Evolutionary conservation across 345 rosid species (phyloP).

Genomic region (Aegle marmelos): DNA sequence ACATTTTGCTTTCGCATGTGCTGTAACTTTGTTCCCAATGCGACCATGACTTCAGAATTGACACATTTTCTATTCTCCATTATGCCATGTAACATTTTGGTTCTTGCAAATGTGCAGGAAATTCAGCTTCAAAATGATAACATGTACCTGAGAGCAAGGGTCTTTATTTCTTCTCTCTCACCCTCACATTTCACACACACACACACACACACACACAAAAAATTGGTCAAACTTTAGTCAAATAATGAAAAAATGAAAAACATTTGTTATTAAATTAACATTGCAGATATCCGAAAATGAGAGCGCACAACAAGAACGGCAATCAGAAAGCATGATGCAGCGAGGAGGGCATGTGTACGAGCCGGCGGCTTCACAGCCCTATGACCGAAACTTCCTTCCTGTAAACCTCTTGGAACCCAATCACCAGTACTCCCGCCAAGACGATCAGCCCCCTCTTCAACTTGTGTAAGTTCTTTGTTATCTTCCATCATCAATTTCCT

Average conservation of each 20-base stretch:
- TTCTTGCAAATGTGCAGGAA: conserved; percentile 43
- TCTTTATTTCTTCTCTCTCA: conserved; percentile 12
- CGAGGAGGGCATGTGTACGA: conserved; percentile 33
- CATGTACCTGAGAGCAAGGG: conserved; percentile 72
- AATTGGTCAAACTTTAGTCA: neutral
- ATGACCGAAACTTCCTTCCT: conserved; percentile 56
- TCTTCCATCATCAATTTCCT: neutral
- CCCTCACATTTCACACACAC: neutral
- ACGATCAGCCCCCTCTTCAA: conserved; percentile 60
- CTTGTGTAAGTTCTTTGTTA: conserved; percentile 51
- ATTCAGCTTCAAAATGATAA: conserved; percentile 81
- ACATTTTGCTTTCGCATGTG: neutral
- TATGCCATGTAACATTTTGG: neutral
- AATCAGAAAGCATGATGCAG: conserved; percentile 35
- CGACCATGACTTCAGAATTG: neutral
- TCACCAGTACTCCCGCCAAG: conserved; percentile 44
- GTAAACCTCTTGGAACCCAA: conserved; percentile 60
- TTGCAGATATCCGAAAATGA: conserved; percentile 64
- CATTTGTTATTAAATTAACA: neutral
- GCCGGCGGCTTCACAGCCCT: conserved; percentile 37
- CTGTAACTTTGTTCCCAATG: too few relatives aligned
- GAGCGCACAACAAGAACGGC: conserved; percentile 40
- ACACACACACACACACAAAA: too few relatives aligned
- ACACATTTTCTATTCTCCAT: neutral
- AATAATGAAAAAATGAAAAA: neutral